phyloP scores from a whole-genome alignment of 2,329 filamentous ascomycete species.

The Rosellinia necatrix region DNA sequence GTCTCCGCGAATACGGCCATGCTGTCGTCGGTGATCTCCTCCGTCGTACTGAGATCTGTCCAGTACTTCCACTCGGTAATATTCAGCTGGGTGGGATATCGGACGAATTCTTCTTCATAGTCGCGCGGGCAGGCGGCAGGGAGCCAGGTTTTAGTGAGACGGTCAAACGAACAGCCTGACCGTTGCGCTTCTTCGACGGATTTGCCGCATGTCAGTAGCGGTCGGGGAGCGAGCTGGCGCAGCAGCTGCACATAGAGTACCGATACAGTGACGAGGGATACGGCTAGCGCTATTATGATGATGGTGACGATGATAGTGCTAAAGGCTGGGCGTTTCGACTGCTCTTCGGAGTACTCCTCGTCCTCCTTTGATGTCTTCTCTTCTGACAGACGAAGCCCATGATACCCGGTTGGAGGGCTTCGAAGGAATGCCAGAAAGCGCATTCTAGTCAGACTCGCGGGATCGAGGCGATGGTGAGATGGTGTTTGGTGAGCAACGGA shows the following conservation, averaged over 20 bases:
- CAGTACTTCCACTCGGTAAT: constrained; percentile 21
- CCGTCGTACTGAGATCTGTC: background rate
- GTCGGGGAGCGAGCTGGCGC: background rate
- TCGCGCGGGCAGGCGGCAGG: constrained; percentile 4
- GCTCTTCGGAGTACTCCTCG: background rate
- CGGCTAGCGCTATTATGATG: background rate
- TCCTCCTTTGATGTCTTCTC: constrained; percentile 1
- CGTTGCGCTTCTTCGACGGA: constrained; percentile 8
- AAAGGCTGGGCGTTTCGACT: background rate
- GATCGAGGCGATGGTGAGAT: too few species aligned
- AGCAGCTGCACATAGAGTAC: constrained; percentile 8
- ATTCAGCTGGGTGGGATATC: constrained; percentile 3
- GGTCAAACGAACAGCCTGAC: constrained; percentile 19
- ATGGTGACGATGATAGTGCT: background rate
- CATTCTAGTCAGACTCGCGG: background rate
- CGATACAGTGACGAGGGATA: constrained; percentile 5
- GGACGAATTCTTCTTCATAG: constrained; percentile 18
- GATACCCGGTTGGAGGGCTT: constrained; percentile 2
- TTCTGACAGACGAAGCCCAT: constrained; percentile 6
- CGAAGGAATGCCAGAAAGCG: background rate
- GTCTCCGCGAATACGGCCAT: constrained; percentile 16
- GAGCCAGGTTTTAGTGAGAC: constrained; percentile 23
- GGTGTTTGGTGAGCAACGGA: too few species aligned
- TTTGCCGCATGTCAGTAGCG: constrained; percentile 15
- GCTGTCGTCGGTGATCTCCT: constrained; percentile 20